Evolutionary conservation across 495 filamentous ascomycete species (phyloP).

Genomic region (Lepraria neglecta): DNA sequence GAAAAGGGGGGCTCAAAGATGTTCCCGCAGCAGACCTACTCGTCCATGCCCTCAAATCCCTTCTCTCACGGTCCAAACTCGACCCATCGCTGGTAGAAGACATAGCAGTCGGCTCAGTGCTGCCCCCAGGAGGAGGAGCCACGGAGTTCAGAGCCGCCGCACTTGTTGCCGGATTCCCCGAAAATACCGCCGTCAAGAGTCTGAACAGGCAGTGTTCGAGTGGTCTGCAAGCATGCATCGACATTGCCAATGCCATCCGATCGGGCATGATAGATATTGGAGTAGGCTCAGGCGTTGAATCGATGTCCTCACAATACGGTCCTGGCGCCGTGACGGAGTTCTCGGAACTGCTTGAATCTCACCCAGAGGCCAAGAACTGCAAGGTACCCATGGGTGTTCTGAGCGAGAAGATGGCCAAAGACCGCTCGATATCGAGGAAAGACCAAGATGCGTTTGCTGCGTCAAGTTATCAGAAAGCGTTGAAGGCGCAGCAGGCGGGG

Average conservation of each 20-base stretch:
- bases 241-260: conserved; percentile 85
- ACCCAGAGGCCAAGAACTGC: conserved; percentile 85
- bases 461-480: conserved; percentile 79
- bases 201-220: conserved; percentile 89
- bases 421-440: conserved; percentile 61
- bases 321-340: conserved; percentile 89
- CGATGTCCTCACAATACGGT: conserved; percentile 75
- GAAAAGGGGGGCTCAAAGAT: conserved; percentile 92
- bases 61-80: conserved; percentile 78
- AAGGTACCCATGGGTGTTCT: conserved; percentile 96
- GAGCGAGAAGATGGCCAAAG: conserved; percentile 91
- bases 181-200: conserved; percentile 69
- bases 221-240: conserved; percentile 82
- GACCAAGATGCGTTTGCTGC: conserved; percentile 88
- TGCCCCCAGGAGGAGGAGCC: conserved; percentile 88
- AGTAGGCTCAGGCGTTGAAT: conserved; percentile 94
- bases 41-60: conserved; percentile 69
- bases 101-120: conserved; percentile 83
- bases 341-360: conserved; percentile 79
- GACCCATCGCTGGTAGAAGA: conserved; percentile 82
- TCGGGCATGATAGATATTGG: conserved; percentile 92
- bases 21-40: conserved; percentile 81
- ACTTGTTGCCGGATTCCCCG: conserved; percentile 86
- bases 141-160: conserved; percentile 94
- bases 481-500: conserved; percentile 76